A percentile compares a stretch with the other conserved stretches of the same genome.
Evolutionary conservation across 2,329 filamentous ascomycete species (phyloP).

Genomic region (Botrytis fragariae): DNA sequence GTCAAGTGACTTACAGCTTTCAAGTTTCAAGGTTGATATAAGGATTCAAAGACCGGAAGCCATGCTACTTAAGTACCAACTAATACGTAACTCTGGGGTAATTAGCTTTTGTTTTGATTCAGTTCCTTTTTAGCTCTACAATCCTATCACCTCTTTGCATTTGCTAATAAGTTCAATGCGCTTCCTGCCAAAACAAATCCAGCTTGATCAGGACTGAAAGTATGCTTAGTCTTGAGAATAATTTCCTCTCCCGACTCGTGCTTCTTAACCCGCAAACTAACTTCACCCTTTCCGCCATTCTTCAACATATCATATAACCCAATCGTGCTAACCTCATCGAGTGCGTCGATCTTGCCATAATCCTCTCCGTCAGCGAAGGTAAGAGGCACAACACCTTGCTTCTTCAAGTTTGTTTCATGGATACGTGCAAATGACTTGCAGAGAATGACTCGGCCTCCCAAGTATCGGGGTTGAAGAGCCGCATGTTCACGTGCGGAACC

Average conservation of each 20-base stretch:
- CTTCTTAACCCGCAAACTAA: conserved; percentile 66
- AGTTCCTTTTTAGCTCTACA: neutral
- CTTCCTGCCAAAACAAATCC: conserved; percentile 91
- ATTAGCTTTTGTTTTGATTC: neutral
- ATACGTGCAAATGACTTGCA: conserved; percentile 88
- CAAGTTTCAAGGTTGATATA: neutral
- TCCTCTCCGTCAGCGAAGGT: conserved; percentile 87
- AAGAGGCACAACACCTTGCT: conserved; percentile 93
- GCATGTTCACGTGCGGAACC: conserved; percentile 87
- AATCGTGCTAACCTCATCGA: conserved; percentile 78
- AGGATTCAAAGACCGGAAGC: neutral
- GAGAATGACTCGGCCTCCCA: conserved; percentile 80
- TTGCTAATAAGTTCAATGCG: conserved; percentile 85
- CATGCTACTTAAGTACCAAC: neutral
- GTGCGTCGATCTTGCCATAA: conserved; percentile 79
- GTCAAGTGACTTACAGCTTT: neutral
- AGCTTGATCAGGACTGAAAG: conserved; percentile 85
- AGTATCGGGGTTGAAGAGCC: conserved; percentile 84
- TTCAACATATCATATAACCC: conserved; percentile 80
- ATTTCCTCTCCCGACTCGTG: conserved; percentile 60
- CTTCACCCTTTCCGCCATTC: conserved; percentile 73
- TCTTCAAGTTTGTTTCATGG: conserved; percentile 95
- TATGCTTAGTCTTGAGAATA: conserved; percentile 77
- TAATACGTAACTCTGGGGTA: neutral
- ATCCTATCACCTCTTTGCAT: conserved; percentile 41